Conservation (phyloP, 768 basidiomycete genomes). For the Boletus sensibilis region DNA sequence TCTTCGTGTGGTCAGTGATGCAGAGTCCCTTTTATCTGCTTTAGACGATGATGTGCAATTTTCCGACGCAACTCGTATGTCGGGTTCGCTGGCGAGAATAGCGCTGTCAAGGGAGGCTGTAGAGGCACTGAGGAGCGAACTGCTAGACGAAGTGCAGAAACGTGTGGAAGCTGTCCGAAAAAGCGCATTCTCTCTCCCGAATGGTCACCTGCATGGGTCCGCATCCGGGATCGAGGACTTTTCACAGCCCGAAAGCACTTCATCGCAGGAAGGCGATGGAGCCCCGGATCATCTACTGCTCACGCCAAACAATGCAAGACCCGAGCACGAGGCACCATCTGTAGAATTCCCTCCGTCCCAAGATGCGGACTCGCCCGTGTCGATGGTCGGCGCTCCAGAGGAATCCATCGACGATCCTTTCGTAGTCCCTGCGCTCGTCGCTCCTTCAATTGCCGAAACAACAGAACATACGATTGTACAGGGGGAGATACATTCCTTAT, state of each 20-base stretch:
- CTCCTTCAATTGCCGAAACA: not conserved
- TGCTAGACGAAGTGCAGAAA: slow-evolving; percentile 53
- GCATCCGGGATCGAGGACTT: not conserved
- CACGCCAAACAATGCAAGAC: not conserved
- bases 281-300: not conserved
- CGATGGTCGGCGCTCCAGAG: not conserved
- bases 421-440: not conserved
- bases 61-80: slow-evolving; percentile 19
- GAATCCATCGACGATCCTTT: slow-evolving; percentile 15
- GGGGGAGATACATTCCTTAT: not conserved
- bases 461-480: not conserved
- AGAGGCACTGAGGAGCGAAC: slow-evolving; percentile 52
- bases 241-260: not conserved
- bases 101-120: slow-evolving; percentile 49
- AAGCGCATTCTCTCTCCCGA: not conserved
- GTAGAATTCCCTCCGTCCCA: not conserved
- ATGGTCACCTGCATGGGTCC: not conserved
- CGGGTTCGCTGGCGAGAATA: slow-evolving; percentile 54
- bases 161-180: slow-evolving; percentile 37
- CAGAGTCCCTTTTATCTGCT: slow-evolving; percentile 33
- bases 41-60: slow-evolving; percentile 35
- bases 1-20: slow-evolving; percentile 34
- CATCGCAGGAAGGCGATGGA: not conserved
- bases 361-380: not conserved
- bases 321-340: not conserved